A percentile compares a stretch with the other conserved stretches of the same genome.
Evolutionary conservation across 2,329 filamentous ascomycete species (phyloP).

Genomic region (Penicillium sp.): DNA sequence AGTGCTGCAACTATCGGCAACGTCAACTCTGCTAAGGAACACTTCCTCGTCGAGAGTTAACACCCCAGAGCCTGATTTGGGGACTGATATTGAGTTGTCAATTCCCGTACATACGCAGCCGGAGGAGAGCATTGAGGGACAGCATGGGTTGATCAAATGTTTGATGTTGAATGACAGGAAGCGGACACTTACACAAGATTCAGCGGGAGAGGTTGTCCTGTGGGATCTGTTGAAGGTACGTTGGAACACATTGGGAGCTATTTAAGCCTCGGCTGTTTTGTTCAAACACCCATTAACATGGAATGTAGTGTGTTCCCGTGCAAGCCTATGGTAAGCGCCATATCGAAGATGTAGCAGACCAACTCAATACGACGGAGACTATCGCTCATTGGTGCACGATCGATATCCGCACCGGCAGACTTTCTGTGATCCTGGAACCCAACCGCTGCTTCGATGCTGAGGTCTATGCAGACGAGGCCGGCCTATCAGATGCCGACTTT

Average conservation of each 20-base stretch:
- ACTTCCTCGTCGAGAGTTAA: conserved; percentile 49
- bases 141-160: conserved; percentile 93
- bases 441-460: conserved; percentile 98
- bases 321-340: conserved; percentile 92
- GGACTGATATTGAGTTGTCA: conserved; percentile 50
- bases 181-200: conserved; percentile 86
- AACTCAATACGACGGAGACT: conserved; percentile 83
- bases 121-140: conserved; percentile 85
- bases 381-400: conserved; percentile 96
- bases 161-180: conserved; percentile 86
- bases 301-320: conserved; percentile 72
- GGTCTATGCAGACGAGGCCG: conserved; percentile 89
- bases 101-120: conserved; percentile 68
- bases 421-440: conserved; percentile 88
- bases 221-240: conserved; percentile 87
- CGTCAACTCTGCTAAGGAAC: conserved; percentile 68
- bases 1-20: conserved; percentile 79
- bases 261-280: background rate
- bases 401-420: conserved; percentile 85
- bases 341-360: conserved; percentile 83
- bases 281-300: background rate
- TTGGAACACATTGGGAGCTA: background rate
- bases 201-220: conserved; percentile 87
- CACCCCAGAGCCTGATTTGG: conserved; percentile 54
- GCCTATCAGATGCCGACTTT: conserved; percentile 60